Conservation (phyloP, 2,329 filamentous ascomycete genomes). For the Alternaria metachromatica region DNA sequence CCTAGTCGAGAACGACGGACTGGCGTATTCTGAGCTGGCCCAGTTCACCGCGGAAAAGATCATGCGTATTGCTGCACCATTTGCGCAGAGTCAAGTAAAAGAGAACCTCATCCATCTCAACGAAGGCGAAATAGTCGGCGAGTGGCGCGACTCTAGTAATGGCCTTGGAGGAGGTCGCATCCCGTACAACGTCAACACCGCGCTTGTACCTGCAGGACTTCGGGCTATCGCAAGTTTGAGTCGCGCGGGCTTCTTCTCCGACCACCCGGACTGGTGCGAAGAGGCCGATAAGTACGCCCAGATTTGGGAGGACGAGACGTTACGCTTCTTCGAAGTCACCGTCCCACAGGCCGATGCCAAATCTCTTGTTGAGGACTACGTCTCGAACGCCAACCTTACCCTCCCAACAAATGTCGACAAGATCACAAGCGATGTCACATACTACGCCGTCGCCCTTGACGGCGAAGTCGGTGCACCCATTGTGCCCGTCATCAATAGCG, state of each 20-base stretch:
- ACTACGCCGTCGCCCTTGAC: conserved; percentile 65
- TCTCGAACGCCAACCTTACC: conserved; percentile 51
- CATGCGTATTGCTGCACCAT: conserved; percentile 62
- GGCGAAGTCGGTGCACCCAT: conserved; percentile 53
- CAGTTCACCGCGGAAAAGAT: conserved; percentile 64
- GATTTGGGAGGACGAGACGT: conserved; percentile 67
- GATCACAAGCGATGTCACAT: conserved; percentile 56
- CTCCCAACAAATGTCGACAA: conserved; percentile 54
- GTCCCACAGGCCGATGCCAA: conserved; percentile 55
- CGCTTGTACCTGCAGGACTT: conserved; percentile 66
- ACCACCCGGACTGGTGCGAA: conserved; percentile 56
- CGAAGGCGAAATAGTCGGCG: conserved; percentile 60
- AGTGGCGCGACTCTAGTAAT: conserved; percentile 68
- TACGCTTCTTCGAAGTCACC: conserved; percentile 62
- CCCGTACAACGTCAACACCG: conserved; percentile 71
- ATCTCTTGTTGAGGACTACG: conserved; percentile 58
- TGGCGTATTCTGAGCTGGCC: conserved; percentile 62
- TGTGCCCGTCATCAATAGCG: conserved; percentile 68
- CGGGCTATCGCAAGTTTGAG: conserved; percentile 63
- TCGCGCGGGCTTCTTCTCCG: conserved; percentile 58
- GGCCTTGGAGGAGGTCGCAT: conserved; percentile 68
- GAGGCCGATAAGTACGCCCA: conserved; percentile 57
- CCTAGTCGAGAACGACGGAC: conserved; percentile 58
- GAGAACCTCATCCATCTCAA: conserved; percentile 67
- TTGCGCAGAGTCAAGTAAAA: conserved; percentile 59